Conservation (phyloP, 2,329 filamentous ascomycete species). For the Phyllosticta citribraziliensis region DNA sequence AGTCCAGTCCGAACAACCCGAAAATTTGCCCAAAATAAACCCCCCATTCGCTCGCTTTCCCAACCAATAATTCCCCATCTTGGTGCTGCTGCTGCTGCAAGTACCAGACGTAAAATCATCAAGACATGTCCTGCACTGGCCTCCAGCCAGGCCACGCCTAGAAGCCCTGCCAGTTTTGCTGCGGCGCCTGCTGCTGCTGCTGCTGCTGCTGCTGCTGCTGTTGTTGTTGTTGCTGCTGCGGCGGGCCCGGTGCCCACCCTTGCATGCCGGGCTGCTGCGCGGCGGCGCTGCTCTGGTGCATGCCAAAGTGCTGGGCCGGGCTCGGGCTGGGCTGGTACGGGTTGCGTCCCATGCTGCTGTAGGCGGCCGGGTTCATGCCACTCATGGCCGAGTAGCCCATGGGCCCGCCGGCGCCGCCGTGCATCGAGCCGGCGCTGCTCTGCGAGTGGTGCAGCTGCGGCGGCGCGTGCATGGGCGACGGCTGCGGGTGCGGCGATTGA, state of each 20-base stretch:
- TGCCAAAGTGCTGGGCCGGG: conserved; percentile 29
- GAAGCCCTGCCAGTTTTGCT: conserved; percentile 26
- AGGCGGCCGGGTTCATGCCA: conserved; percentile 34
- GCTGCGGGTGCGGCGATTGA: conserved; percentile 35
- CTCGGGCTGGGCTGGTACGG: conserved; percentile 41
- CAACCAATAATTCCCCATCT: neutral
- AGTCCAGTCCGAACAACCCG: no score
- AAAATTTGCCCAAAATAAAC: no score
- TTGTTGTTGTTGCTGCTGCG: conserved; percentile 29
- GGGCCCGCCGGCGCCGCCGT: conserved; percentile 22
- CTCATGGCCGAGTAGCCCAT: conserved; percentile 38
- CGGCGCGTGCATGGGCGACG: conserved; percentile 40
- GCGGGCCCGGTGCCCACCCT: conserved; percentile 37
- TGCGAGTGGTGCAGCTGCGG: conserved; percentile 38
- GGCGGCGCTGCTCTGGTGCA: conserved; percentile 31
- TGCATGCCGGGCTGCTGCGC: conserved; percentile 43
- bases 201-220: conserved; percentile 27
- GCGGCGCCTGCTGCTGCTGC: conserved; percentile 11
- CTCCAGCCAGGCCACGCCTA: neutral
- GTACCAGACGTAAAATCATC: neutral
- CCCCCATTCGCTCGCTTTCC: neutral
- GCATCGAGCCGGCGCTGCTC: conserved; percentile 31
- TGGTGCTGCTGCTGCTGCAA: neutral
- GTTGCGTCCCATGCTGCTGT: conserved; percentile 35
- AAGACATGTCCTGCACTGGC: neutral